These are phyloP conservation scores for Oryza australiensis DNA, from an alignment of 176 grass and related monocot genomes.

Conservation along the genomic window DNA sequence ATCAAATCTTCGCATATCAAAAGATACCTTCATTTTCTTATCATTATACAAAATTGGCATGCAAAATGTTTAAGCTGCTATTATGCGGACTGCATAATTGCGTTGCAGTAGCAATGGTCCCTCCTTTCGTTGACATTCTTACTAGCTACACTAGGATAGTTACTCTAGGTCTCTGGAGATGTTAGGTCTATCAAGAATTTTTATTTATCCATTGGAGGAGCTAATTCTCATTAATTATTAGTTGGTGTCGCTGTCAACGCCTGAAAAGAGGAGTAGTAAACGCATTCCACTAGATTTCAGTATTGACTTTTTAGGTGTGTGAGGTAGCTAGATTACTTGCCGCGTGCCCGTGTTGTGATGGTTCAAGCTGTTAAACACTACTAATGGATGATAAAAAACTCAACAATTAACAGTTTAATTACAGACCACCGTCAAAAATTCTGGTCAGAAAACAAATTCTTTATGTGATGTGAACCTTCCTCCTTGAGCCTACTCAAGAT, in stretches of 20 bases:
- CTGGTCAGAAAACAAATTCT: neutral
- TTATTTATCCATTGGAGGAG: slow-evolving; percentile 14
- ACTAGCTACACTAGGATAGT: neutral
- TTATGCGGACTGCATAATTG: neutral
- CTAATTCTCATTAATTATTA: neutral
- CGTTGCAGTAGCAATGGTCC: neutral
- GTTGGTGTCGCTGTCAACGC: slow-evolving; percentile 19
- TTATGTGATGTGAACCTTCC: neutral
- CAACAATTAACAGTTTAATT: neutral
- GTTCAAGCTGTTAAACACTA: neutral
- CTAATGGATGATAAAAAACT: neutral
- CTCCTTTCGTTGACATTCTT: slow-evolving; percentile 23
- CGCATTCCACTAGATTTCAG: slow-evolving; percentile 10
- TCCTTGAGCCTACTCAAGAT: neutral
- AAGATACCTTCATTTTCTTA: neutral
- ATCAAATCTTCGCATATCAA: neutral
- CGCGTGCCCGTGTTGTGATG: neutral
- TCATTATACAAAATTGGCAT: neutral
- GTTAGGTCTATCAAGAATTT: neutral
- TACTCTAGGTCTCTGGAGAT: neutral
- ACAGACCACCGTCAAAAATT: neutral
- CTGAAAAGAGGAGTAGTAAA: slow-evolving; percentile 35
- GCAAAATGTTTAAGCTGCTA: neutral
- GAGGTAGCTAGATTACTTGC: neutral
- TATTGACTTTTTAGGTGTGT: neutral